A percentile compares a stretch with the other conserved stretches of the same genome.
These are phyloP conservation scores for Paratinospora sagittata DNA, from an alignment of 164 flowering plant species.

Conservation along the genomic window DNA sequence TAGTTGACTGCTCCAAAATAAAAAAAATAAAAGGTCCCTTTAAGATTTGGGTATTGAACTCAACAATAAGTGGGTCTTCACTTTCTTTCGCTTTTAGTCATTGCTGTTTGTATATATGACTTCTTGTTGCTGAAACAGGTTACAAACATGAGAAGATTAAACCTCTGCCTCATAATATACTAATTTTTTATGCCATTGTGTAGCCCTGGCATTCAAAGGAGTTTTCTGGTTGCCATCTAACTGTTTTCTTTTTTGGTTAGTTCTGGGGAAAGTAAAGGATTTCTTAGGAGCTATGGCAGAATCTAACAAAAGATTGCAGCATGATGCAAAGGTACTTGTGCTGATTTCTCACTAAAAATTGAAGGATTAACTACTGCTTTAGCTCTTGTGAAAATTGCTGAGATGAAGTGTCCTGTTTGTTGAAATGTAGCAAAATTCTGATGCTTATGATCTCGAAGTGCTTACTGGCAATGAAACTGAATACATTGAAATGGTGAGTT, in stretches of 20 bases:
- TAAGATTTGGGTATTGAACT: too few relatives aligned
- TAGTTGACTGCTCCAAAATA: too few relatives aligned
- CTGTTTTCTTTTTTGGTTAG: slow-evolving; percentile 24
- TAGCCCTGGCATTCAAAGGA: background rate
- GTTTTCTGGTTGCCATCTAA: background rate
- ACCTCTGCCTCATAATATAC: background rate
- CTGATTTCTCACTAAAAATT: background rate
- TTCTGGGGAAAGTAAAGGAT: slow-evolving; percentile 65
- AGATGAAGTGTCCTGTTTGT: background rate
- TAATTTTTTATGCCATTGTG: background rate
- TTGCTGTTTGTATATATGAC: too few relatives aligned
- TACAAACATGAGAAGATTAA: background rate
- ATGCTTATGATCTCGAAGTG: slow-evolving; percentile 60
- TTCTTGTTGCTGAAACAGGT: background rate
- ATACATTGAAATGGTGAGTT: slow-evolving; percentile 74
- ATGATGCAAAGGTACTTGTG: slow-evolving; percentile 43
- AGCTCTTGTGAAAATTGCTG: background rate
- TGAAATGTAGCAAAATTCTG: slow-evolving; percentile 40
- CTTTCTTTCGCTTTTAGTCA: too few relatives aligned
- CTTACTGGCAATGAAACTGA: slow-evolving; percentile 66
- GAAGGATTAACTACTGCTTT: background rate
- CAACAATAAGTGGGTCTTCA: too few relatives aligned
- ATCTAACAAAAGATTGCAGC: slow-evolving; percentile 56
- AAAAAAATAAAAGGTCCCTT: too few relatives aligned
- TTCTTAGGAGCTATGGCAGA: slow-evolving; percentile 71